Percentiles rank a stretch among this genome's conserved stretches.
Evolutionary conservation across 1,139 yeast species (phyloP).

Genomic region (Kurtzmaniella quercitrusa): DNA sequence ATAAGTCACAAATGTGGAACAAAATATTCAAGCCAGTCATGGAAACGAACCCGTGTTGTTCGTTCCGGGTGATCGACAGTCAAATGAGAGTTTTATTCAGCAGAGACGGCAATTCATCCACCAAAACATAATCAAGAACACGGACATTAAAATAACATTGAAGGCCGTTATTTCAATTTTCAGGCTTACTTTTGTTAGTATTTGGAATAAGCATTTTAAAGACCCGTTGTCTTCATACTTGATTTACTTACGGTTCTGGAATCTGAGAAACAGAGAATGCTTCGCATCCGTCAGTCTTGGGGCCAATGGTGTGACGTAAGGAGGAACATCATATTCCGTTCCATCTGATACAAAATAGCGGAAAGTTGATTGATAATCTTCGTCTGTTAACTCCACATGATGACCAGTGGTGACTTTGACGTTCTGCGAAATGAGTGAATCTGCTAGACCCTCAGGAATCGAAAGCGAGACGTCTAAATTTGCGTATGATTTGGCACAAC

Average conservation of each 20-base stretch:
- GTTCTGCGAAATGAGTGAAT: conserved; percentile 43
- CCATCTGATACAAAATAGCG: conserved; percentile 27
- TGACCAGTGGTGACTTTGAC: conserved; percentile 42
- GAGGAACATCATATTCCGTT: conserved; percentile 13
- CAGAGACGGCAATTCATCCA: background rate
- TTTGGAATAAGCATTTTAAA: no score
- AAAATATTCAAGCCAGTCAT: conserved; percentile 25
- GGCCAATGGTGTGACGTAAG: background rate
- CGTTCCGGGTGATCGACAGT: conserved; percentile 17
- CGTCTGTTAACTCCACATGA: conserved; percentile 38
- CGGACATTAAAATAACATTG: background rate
- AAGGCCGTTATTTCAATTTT: background rate
- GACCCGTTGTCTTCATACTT: background rate
- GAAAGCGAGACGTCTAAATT: conserved; percentile 49
- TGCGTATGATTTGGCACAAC: conserved; percentile 43
- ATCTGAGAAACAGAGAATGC: background rate
- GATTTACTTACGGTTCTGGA: background rate
- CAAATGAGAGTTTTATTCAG: background rate
- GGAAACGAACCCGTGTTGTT: conserved; percentile 14
- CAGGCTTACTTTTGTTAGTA: conserved; percentile 1
- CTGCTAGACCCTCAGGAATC: conserved; percentile 46
- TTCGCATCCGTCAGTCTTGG: background rate
- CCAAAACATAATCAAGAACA: background rate
- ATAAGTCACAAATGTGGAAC: conserved; percentile 25
- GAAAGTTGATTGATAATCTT: conserved; percentile 17